Evolutionary conservation across 2,329 filamentous ascomycete genomes (phyloP), one percentile per base, ranked within the genome.

Genomic region (Thielaviopsis ethacetica): DNA sequence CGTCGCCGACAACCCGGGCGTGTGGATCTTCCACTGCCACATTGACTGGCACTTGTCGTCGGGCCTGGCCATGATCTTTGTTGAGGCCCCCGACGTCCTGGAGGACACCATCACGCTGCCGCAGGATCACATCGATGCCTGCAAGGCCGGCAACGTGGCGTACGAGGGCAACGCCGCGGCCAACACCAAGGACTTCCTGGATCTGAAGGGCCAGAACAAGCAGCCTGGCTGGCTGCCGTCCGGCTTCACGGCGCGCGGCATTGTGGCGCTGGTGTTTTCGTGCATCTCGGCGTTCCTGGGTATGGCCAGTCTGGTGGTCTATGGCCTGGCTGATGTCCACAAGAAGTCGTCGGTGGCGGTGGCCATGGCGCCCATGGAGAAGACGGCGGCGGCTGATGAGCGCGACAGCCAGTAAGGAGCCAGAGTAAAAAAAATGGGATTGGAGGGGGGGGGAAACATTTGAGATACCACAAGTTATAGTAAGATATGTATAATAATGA

Each of bases 181-280:
- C 0, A 83, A 83, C 61, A 80, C 76, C 0, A 63, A 68, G 1
- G 67, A 83, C 57, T 66, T 75, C 10, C 66, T 80, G 2, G 76
- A 84, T 63, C 68, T 81, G 4, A 68, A 44, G 1, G 65, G 65
- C n/a, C 62, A 64, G 61, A 84, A 83, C 60, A 70, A 67, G 44
- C 74, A 76, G 3, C 77, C 81, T 0, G 70, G 69, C 0, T 75
- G 71, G 53, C 67, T 91, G n/a, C 86, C 86, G 0, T 75, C 72
- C 1, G 87, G 87, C 0, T 90, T 91, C 68, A 88, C 84, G 0
- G 69, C 82, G 0, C 76, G 77, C 41, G 88, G 88, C 5, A 85
- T 87, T 41, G 79, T 89, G 1, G 88, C 88, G 9, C 71, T 93
- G 63, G 82, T 84, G 1, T 88, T 91, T 67, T 88, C 84, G 66